Base-by-base conservation (phyloP, 495 filamentous ascomycete species). In the Beverwykella pulmonaria region DNA sequence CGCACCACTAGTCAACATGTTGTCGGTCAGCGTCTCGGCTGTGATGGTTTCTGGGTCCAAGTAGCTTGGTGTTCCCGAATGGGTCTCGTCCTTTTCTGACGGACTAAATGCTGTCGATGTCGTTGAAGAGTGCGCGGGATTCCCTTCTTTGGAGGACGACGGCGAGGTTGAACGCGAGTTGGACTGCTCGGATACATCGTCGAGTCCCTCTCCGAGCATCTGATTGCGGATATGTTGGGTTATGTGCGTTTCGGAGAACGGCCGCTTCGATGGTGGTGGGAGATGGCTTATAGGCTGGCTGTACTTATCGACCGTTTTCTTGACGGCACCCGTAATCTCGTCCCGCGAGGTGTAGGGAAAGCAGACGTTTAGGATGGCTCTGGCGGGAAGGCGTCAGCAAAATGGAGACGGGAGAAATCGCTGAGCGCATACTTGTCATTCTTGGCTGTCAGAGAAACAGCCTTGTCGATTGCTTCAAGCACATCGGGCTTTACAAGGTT, bases 321-420 rank as follows among this genome's bases (percentile, higher is more conserved):
- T 86, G 69, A 98, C 91, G 19, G 94, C 91, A n/a, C 86, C 86
- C 19, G 94, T 96, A 65, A 98, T 98, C 74, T 98, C 94, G 71
- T 95, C 93, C 63, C 93, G 85, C 9, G 92, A 94, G 5, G 95
- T 98, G 75, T 98, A 98, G 0, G 94, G 93, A 72, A 96, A 97
- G 80, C 94, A 98, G 60, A 98, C 90, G 73, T 98, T 98, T 30
- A 98, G 82, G 56, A 97, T 85, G 22, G 90, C 87, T 54, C 87
- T 90, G 26, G 12, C 19, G 20, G 34, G 15, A 14, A 2, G n/a
- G 56, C 2, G 58, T 53, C 41, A 53, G 25, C 12, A n/a, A 23
- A 36, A n/a, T n/a, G 3, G 30, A 41, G n/a, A 53, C 50, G 19
- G 36, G 17, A 34, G 29, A 23, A 62, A 76, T 30, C 27, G 9